Evolutionary conservation across 2,329 filamentous ascomycete genomes (phyloP), one percentile per base, ranked within the genome.

Genomic region (Penicillium sp.): DNA sequence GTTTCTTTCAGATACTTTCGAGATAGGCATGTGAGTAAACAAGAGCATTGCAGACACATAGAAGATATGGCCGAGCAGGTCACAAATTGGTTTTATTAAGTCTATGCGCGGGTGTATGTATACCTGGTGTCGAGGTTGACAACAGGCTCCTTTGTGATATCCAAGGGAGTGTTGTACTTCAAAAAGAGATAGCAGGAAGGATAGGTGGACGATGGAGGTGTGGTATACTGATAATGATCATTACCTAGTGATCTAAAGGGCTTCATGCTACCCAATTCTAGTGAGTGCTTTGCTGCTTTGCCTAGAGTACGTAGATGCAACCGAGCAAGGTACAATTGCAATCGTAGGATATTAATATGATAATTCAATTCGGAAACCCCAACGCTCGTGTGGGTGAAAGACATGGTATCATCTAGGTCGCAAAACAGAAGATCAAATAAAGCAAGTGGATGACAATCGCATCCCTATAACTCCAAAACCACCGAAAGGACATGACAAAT

Each of bases 381-480:
- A 47, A 53, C 29, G 54, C 43, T 57, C 19, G 29, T 44, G 7
- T 23, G 34, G 50, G 31, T 27, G 23, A 25, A 52, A 52, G n/a
- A 41, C 27, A 39, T 56, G 54, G 54, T 57, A 57, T 57, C 54
- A 57, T 57, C 38, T 57, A 13, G n/a, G 27, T 25, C 4, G 41
- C 33, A 21, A 52, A 53, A 47, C 15, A 27, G 5, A 47, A 40
- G 13, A 27, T 9, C n/a, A 31, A 46, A 53, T 5, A 56, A 47
- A 46, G 27, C 29, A 53, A 43, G 27, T 23, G 29, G 16, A 41
- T 50, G 39, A n/a, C 5, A 4, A 46, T 36, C 21, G 43, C 34
- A 44, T 55, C 16, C 41, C 5, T 31, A n/a, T 27, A 53, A 52
- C 47, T 34, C 41, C 27, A 21, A 27, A 40, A 38, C 5, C 27